Conservation (phyloP, 345 rosid genomes). For the Murraya paniculata region DNA sequence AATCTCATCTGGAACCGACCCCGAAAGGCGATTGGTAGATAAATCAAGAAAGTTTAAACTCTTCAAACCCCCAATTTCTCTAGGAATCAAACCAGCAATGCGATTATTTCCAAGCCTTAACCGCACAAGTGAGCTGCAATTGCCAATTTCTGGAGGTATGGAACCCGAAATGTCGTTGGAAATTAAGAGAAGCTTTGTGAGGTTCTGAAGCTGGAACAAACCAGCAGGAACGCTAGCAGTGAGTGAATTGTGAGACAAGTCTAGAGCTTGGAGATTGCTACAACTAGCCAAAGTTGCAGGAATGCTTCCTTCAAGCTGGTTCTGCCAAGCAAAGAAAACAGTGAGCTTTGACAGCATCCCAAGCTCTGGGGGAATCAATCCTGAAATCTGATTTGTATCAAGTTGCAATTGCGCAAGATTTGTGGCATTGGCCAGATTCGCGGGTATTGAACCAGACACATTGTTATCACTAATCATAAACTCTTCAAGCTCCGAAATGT, state of each 20-base stretch:
- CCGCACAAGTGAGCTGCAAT: conserved; percentile 67
- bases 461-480: conserved; percentile 90
- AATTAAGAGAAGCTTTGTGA: conserved; percentile 73
- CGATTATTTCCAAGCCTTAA: conserved; percentile 76
- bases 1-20: conserved; percentile 67
- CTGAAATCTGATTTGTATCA: conserved; percentile 79
- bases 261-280: conserved; percentile 63
- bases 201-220: conserved; percentile 69
- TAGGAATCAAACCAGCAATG: conserved; percentile 63
- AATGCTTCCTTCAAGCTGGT: conserved; percentile 92
- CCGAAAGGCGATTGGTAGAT: conserved; percentile 65
- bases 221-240: conserved; percentile 78
- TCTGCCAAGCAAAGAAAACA: conserved; percentile 86
- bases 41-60: conserved; percentile 74
- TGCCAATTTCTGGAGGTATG: conserved; percentile 69
- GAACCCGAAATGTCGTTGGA: conserved; percentile 71
- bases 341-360: conserved; percentile 59
- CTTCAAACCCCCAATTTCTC: conserved; percentile 60
- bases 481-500: conserved; percentile 60
- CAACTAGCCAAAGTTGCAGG: conserved; percentile 67
- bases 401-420: conserved; percentile 77
- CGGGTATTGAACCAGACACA: conserved; percentile 79
- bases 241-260: conserved; percentile 76
- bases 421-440: conserved; percentile 55
- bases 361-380: conserved; percentile 75